Evolutionary conservation across 129 eudicot species (phyloP).

Genomic region (Pseudognaphalium luteoalbum): DNA sequence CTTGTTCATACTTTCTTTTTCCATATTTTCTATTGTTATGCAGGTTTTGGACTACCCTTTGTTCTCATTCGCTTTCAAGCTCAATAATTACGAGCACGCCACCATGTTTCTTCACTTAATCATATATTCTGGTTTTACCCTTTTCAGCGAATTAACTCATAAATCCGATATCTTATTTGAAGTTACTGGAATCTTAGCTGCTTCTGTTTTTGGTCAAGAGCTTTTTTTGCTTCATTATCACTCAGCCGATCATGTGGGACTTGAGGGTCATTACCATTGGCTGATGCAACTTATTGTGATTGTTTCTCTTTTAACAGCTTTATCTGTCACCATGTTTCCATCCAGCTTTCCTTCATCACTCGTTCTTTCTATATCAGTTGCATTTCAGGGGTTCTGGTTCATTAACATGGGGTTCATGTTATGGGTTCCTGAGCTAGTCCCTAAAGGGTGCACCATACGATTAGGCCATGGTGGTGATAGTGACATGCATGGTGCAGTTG

Average conservation of each 20-base stretch:
- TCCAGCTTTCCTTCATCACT: constrained; percentile 59
- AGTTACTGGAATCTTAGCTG: constrained; percentile 63
- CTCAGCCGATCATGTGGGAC: constrained; percentile 78
- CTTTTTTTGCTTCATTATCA: constrained; percentile 77
- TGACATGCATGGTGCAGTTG: constrained; percentile 58
- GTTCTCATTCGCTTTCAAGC: constrained; percentile 53
- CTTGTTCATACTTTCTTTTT: constrained; percentile 51
- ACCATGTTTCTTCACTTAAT: constrained; percentile 75
- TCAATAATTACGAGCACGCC: constrained; percentile 73
- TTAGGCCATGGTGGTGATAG: constrained; percentile 34
- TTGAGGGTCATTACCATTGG: constrained; percentile 97
- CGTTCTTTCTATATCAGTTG: constrained; percentile 62
- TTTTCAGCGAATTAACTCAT: constrained; percentile 41
- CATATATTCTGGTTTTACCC: constrained; percentile 62
- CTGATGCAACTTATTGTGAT: constrained; percentile 71
- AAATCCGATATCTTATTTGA: constrained; percentile 43
- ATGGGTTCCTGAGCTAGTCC: constrained; percentile 69
- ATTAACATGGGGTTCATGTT: constrained; percentile 75
- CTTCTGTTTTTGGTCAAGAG: constrained; percentile 83
- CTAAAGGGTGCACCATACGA: constrained; percentile 57
- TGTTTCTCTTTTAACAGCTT: constrained; percentile 51
- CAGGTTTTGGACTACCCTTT: constrained; percentile 62
- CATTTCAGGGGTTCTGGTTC: constrained; percentile 85
- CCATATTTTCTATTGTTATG: constrained; percentile 53
- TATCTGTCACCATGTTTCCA: constrained; percentile 49